Percentiles rank a stretch among this genome's conserved stretches.
These are phyloP conservation scores for Pythium periplocum DNA, from an alignment of 352 stramenopile species.

Conservation along the genomic window DNA sequence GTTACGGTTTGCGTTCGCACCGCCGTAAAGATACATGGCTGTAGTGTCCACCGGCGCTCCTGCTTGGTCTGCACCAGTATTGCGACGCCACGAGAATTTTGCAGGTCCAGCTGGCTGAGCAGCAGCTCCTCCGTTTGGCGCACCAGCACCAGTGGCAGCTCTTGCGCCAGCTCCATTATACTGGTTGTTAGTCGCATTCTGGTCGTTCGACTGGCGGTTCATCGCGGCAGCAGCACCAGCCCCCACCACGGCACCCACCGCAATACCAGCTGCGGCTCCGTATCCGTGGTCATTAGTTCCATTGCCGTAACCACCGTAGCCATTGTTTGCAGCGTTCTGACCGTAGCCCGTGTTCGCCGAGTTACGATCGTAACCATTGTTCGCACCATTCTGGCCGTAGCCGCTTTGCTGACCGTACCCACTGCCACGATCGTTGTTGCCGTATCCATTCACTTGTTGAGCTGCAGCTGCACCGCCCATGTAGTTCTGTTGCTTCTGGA, in stretches of 20 bases:
- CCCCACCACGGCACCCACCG: no score
- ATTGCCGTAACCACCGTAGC: not conserved
- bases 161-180: conserved; percentile 11
- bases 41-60: no score
- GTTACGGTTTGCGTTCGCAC: no score
- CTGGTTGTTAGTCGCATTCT: not conserved
- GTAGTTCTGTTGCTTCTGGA: conserved; percentile 9
- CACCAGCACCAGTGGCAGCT: not conserved
- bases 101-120: no score
- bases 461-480: not conserved
- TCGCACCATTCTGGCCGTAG: conserved; percentile 1
- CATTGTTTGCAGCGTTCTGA: not conserved
- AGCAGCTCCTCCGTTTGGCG: no score
- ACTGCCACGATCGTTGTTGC: not conserved
- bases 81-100: no score
- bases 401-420: not conserved
- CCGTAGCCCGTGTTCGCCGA: conserved; percentile 11
- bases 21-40: no score
- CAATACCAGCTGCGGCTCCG: no score
- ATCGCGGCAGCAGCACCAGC: no score
- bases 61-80: no score
- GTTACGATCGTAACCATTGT: not conserved
- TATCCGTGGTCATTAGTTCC: no score
- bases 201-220: no score
- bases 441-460: not conserved